These are phyloP conservation scores for Spinacia oleracea DNA, from an alignment of 179 eudicot species.

Conservation along the genomic window DNA sequence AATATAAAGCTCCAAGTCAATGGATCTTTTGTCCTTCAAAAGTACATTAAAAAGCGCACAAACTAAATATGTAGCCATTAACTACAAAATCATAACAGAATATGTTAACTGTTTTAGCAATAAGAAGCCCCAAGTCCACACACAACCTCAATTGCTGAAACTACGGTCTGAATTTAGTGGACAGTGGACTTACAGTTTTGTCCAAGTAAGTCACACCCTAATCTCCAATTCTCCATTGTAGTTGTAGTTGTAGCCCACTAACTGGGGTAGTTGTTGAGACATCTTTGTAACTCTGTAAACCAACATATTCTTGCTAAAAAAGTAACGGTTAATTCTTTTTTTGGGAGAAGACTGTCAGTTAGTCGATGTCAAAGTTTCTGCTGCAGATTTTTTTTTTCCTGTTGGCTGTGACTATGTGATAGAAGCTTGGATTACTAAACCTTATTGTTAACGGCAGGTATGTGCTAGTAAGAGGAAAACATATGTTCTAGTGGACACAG, in stretches of 20 bases:
- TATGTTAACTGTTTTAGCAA: neutral
- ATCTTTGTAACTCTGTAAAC: neutral
- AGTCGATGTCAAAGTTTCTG: neutral
- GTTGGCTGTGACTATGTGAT: neutral
- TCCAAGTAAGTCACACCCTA: neutral
- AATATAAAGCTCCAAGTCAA: neutral
- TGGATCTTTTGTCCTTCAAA: neutral
- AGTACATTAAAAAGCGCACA: neutral
- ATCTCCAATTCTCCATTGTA: no score
- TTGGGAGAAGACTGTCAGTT: neutral
- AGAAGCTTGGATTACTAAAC: neutral
- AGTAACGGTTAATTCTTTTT: neutral
- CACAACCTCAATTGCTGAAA: neutral
- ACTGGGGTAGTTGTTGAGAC: neutral
- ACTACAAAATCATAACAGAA: neutral
- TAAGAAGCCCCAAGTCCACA: neutral
- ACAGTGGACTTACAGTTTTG: neutral
- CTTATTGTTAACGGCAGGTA: slow-evolving; percentile 48
- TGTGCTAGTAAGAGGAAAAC: slow-evolving; percentile 97
- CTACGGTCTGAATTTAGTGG: neutral
- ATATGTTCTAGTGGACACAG: slow-evolving; percentile 74
- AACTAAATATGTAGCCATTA: neutral
- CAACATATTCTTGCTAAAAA: neutral
- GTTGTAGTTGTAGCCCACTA: neutral
- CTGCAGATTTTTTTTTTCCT: neutral